A percentile compares a stretch with the other conserved stretches of the same genome.
These are phyloP conservation scores for Melaleuca quinquenervia DNA, from an alignment of 345 rosid genomes.

Conservation along the genomic window DNA sequence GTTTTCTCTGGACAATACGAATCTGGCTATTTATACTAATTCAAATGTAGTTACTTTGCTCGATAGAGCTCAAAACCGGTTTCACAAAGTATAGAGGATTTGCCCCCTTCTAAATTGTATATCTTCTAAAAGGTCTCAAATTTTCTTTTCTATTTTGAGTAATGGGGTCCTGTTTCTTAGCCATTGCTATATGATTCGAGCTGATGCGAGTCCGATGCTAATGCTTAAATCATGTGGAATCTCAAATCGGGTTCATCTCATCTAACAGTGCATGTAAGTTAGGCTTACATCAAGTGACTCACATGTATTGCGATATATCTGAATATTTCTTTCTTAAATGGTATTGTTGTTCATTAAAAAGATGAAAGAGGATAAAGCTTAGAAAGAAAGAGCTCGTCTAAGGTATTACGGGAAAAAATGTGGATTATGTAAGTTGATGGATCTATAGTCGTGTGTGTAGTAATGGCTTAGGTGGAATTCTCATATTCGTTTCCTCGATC, in stretches of 20 bases:
- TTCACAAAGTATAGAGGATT: background rate
- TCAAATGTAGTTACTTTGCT: background rate
- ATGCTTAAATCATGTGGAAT: background rate
- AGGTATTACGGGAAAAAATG: background rate
- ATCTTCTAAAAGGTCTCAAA: background rate
- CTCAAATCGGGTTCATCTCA: background rate
- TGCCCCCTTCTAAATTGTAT: background rate
- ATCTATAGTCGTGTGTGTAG: background rate
- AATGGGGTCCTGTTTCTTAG: background rate
- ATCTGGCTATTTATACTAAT: background rate
- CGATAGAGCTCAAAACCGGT: background rate
- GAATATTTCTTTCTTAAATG: background rate
- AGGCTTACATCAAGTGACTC: background rate
- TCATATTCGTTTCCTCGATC: background rate
- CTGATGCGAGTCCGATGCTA: background rate
- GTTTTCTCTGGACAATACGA: background rate
- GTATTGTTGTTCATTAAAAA: background rate
- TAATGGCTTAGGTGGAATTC: background rate
- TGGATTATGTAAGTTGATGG: background rate
- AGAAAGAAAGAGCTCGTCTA: background rate
- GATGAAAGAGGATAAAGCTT: background rate
- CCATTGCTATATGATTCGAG: background rate
- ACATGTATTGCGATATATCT: background rate
- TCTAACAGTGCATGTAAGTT: background rate
- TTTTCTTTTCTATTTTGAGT: background rate